Evolutionary conservation across 176 grass and related monocot genomes (phyloP), one percentile per base, ranked within the genome.

Genomic region (Avena insularis): DNA sequence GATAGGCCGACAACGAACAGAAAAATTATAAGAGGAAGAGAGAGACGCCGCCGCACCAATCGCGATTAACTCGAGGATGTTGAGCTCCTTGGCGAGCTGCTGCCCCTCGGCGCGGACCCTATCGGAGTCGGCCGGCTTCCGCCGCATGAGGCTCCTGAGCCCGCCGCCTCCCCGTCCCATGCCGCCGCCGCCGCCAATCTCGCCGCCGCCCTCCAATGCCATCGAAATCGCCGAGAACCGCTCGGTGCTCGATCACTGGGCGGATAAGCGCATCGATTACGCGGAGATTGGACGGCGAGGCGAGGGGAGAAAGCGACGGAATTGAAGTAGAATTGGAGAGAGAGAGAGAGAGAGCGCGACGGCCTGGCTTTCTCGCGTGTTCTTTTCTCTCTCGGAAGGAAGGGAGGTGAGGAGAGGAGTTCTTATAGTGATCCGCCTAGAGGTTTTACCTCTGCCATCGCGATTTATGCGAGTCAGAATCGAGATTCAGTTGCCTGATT

Each of bases 121-220:
- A 74, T 96, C 79, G 15, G 96, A 96, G 87, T 98, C 96, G 67
- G 95, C 96, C 92, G 94, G 96, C 84, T 98, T 98, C 78, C 96
- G 87, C 27, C 96, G 89, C 89, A 90, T 82, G 93, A 98, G 86
- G 58, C 84, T 79, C 72, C 84, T 84, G 43, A 95, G 56, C 23
- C 84, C 86, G 36, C 84, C 38, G 27, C 82, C 29, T 3, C 71
- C 55, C 78, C 83, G 77, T 83, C 74, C 82, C 55, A 81, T 75
- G 55, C 60, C 80, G 15, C 21, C 36, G 36, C 69, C 87, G 81
- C 81, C 71, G 75, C 76, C 53, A 78, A 9, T 54, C 75, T 78
- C 55, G 55, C 60, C 80, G 15, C 17, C 36, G 36, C 69, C 87
- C 79, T 77, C 75, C 85, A 92, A 78, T 64, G 87, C 90, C 88